Evolutionary conservation across 257 asterid genomes (phyloP), one percentile per base, ranked within the genome.

Genomic region (Oldenlandia corymbosa): DNA sequence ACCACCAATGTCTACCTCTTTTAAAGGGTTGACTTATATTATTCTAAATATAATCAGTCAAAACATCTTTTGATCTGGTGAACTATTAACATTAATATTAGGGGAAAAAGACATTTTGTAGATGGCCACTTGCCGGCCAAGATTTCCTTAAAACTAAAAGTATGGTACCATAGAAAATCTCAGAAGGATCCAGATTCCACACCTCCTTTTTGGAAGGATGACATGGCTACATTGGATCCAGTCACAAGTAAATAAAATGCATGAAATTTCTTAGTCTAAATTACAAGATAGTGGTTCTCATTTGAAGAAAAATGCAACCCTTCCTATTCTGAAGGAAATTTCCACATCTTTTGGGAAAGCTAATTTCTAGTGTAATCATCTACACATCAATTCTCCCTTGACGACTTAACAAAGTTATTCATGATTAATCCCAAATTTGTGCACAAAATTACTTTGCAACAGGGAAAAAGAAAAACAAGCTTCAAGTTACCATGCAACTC

Each of bases 11-110:
- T 13, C 20, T 37, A 23, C 27, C 56, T 32, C 37, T 41, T 59
- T 50, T 11, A 36, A 58, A 61, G 61, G 55, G 32, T 24, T 36
- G 60, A 68, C 43, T 51, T 10, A 50, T 27, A 20, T n/a, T 30
- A 21, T n/a, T 8, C 61, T 28, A 20, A 41, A 24, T 34, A n/a
- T 58, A 34, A 14, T 56, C 41, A 21, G 58, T 43, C 20, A 30
- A 65, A 30, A 48, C 32, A 31, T 12, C 48, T 58, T 48, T 14
- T 49, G 49, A 30, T 32, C 48, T 16, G 21, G 7, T 64, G 8
- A 18, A 30, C n/a, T 28, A 47, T 47, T 36, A 7, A 36, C 27
- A 3, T 23, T 34, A 30, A 7, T 23, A n/a, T 62, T 12, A 30
- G 32, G 39, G 46, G 27, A 31, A n/a, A n/a, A n/a, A n/a, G n/a